These are phyloP conservation scores for Purpureocillium takamizusanense DNA, from an alignment of 2,329 filamentous ascomycete species.

Conservation along the genomic window DNA sequence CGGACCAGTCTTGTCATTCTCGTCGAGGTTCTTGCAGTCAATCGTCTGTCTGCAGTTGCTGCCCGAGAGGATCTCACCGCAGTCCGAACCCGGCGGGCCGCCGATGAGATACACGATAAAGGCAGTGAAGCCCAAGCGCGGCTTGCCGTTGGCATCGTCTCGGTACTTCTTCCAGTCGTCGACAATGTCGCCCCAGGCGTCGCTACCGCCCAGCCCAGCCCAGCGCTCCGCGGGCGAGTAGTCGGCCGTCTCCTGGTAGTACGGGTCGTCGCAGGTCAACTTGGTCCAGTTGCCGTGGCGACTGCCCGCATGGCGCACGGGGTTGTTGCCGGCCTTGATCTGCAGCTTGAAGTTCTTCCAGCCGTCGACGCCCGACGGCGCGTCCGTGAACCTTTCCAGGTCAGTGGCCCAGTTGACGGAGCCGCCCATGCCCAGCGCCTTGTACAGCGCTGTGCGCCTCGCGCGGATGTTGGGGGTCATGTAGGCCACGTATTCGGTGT, in stretches of 20 bases:
- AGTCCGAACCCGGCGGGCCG: background rate
- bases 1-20: slow-evolving; percentile 9
- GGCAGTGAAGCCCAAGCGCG: background rate
- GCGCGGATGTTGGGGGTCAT: slow-evolving; percentile 10
- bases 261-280: slow-evolving; percentile 10
- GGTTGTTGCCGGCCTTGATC: slow-evolving; percentile 9
- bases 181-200: slow-evolving; percentile 17
- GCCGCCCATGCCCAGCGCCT: slow-evolving; percentile 11
- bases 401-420: slow-evolving; percentile 14
- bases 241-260: slow-evolving; percentile 1
- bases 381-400: slow-evolving; percentile 10
- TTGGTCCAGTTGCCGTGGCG: slow-evolving; percentile 15
- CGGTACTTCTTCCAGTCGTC: slow-evolving; percentile 11
- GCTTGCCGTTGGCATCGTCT: background rate
- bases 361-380: slow-evolving; percentile 5
- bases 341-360: slow-evolving; percentile 10
- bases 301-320: slow-evolving; percentile 5
- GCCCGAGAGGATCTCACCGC: background rate
- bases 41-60: background rate
- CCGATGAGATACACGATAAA: slow-evolving; percentile 1
- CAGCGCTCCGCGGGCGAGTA: slow-evolving; percentile 12
- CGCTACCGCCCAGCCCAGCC: slow-evolving; percentile 11
- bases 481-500: slow-evolving; percentile 10
- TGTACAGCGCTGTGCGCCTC: slow-evolving; percentile 4
- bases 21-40: slow-evolving; percentile 2